These are phyloP conservation scores for Fusarium musae DNA, from an alignment of 2,329 filamentous ascomycete species.

Conservation along the genomic window DNA sequence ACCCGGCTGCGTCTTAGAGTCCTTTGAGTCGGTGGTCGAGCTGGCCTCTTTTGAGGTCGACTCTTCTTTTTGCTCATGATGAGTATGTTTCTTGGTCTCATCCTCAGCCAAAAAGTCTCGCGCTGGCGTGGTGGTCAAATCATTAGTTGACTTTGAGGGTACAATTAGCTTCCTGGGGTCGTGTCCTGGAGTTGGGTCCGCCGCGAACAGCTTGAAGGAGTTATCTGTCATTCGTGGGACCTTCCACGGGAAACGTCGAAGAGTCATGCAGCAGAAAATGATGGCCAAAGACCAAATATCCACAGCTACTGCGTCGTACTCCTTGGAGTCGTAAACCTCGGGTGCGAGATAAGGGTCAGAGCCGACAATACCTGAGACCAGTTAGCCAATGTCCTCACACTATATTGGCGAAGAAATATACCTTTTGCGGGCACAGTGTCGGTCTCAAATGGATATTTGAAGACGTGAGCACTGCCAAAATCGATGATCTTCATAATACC, in stretches of 20 bases:
- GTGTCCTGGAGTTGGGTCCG: slow-evolving; percentile 81
- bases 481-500: slow-evolving; percentile 99
- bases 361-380: slow-evolving; percentile 70
- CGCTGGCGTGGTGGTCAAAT: slow-evolving; percentile 52
- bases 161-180: slow-evolving; percentile 65
- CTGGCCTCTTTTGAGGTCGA: slow-evolving; percentile 16
- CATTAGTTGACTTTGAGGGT: slow-evolving; percentile 58
- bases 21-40: slow-evolving; percentile 25
- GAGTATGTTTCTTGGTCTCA: slow-evolving; percentile 41
- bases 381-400: slow-evolving; percentile 1
- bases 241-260: slow-evolving; percentile 97
- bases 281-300: slow-evolving; percentile 99
- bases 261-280: slow-evolving; percentile 98
- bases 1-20: slow-evolving; percentile 29
- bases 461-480: slow-evolving; percentile 97
- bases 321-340: slow-evolving; percentile 92
- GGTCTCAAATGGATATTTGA: slow-evolving; percentile 96
- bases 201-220: slow-evolving; percentile 92
- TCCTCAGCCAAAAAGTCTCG: slow-evolving; percentile 55
- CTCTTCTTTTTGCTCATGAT: slow-evolving; percentile 37
- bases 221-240: slow-evolving; percentile 91
- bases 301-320: slow-evolving; percentile 92
- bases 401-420: slow-evolving; percentile 23
- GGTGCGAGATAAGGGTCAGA: slow-evolving; percentile 96
- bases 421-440: slow-evolving; percentile 57